Conservation (phyloP, 768 basidiomycete species). For the Mycena epipterygia region DNA sequence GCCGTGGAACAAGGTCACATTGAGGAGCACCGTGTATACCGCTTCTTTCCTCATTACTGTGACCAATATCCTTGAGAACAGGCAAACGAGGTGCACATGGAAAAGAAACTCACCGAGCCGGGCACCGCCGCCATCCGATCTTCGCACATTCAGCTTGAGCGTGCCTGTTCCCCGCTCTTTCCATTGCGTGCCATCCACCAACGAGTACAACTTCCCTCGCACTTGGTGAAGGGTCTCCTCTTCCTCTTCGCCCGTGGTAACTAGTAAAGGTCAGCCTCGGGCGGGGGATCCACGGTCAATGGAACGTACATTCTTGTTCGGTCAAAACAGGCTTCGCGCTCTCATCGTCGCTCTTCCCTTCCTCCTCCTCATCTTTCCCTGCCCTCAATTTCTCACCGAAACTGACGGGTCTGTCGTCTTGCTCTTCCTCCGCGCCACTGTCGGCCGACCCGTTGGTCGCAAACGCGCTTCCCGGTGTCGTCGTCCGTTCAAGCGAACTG, state of each 20-base stretch:
- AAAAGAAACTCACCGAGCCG: slow-evolving; percentile 68
- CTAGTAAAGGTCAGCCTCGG: slow-evolving; percentile 50
- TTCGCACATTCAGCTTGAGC: slow-evolving; percentile 77
- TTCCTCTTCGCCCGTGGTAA: slow-evolving; percentile 85
- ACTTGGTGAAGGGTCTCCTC: slow-evolving; percentile 84
- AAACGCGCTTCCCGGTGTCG: slow-evolving; percentile 42
- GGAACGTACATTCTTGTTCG: slow-evolving; percentile 75
- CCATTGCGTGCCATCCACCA: slow-evolving; percentile 76
- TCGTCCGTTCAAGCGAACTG: slow-evolving; percentile 60
- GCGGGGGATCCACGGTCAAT: slow-evolving; percentile 9
- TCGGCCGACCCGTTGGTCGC: slow-evolving; percentile 48
- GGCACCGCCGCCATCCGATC: slow-evolving; percentile 74
- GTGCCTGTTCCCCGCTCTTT: slow-evolving; percentile 83
- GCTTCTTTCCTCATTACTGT: slow-evolving; percentile 91
- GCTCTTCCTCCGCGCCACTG: slow-evolving; percentile 63
- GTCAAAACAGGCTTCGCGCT: slow-evolving; percentile 64
- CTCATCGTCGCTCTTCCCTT: slow-evolving; percentile 62
- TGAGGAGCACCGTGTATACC: slow-evolving; percentile 80
- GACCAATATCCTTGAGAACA: slow-evolving; percentile 10
- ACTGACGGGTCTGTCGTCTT: slow-evolving; percentile 54
- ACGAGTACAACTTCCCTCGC: slow-evolving; percentile 79
- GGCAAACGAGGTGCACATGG: background rate
- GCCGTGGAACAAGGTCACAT: slow-evolving; percentile 81
- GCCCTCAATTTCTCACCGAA: slow-evolving; percentile 81
- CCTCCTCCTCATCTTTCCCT: slow-evolving; percentile 70